Evolutionary conservation across 495 filamentous ascomycete species (phyloP).

Genomic region (Neurospora sp.): DNA sequence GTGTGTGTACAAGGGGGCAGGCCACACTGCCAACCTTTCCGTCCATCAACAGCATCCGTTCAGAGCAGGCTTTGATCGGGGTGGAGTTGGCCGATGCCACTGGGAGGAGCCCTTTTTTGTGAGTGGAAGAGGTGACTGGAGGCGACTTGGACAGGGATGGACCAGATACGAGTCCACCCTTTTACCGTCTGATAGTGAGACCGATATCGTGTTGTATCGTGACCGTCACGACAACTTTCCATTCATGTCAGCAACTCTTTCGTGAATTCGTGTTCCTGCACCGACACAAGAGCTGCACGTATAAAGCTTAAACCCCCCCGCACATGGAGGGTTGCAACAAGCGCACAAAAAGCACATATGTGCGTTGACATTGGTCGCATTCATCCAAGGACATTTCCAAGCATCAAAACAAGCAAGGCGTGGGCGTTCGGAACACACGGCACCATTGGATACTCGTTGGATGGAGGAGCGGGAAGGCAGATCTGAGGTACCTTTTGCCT

Average conservation of each 20-base stretch:
- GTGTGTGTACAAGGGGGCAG: constrained; percentile 3
- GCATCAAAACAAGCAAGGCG: background rate
- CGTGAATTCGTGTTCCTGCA: background rate
- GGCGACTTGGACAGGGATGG: background rate
- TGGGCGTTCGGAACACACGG: background rate
- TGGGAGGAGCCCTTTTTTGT: background rate
- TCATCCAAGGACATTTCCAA: background rate
- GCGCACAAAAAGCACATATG: background rate
- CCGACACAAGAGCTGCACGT: background rate
- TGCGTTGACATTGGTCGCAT: background rate
- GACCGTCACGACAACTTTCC: background rate
- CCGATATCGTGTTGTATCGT: background rate
- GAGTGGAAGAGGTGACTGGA: background rate
- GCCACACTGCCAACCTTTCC: constrained; percentile 1
- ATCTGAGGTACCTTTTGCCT: background rate
- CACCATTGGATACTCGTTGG: background rate
- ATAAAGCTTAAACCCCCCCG: background rate
- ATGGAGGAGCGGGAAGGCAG: background rate
- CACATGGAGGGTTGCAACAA: background rate
- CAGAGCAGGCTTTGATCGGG: background rate
- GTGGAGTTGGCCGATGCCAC: background rate
- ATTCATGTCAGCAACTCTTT: background rate
- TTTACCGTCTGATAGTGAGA: background rate
- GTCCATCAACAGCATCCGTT: background rate
- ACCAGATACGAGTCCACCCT: background rate